phyloP scores from a whole-genome alignment of 352 stramenopile genomes.

The Thalassiosira hispida region DNA sequence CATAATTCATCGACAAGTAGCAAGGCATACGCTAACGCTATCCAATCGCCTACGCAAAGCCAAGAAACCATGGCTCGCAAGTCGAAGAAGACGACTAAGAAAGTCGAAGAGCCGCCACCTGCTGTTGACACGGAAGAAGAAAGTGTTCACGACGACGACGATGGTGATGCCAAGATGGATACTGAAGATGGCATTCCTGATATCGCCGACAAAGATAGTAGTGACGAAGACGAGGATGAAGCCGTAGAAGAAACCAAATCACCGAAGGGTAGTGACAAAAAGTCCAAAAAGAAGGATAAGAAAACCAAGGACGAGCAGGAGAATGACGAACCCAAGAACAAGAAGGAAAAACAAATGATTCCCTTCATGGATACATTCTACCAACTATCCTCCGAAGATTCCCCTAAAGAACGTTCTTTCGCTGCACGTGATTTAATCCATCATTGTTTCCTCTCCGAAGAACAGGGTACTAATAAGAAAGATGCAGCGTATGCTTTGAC shows the following conservation, averaged over 20 bases:
- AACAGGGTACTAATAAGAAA: constrained; percentile 53
- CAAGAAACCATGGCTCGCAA: constrained; percentile 23
- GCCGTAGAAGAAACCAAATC: constrained; percentile 4
- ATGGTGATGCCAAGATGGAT: constrained; percentile 25
- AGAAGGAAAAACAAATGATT: constrained; percentile 31
- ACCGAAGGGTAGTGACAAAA: neutral
- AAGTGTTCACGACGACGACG: constrained; percentile 44
- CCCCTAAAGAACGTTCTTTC: constrained; percentile 54
- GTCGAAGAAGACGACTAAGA: constrained; percentile 16
- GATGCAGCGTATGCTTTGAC: constrained; percentile 79
- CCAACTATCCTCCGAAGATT: constrained; percentile 64
- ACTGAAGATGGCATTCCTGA: constrained; percentile 21
- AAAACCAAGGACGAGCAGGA: neutral
- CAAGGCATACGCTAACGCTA: too few relatives aligned
- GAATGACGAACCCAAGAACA: neutral
- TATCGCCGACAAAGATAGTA: constrained; percentile 27
- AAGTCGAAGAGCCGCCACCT: neutral
- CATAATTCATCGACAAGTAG: too few relatives aligned
- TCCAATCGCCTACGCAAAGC: neutral
- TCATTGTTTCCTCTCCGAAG: constrained; percentile 64
- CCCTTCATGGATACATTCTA: constrained; percentile 85
- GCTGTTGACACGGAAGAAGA: constrained; percentile 36
- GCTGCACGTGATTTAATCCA: constrained; percentile 70
- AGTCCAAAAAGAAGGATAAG: constrained; percentile 23
- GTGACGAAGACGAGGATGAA: constrained; percentile 19